phyloP scores from a whole-genome alignment of 2,329 filamentous ascomycete species.

The Aspergillus hortae region DNA sequence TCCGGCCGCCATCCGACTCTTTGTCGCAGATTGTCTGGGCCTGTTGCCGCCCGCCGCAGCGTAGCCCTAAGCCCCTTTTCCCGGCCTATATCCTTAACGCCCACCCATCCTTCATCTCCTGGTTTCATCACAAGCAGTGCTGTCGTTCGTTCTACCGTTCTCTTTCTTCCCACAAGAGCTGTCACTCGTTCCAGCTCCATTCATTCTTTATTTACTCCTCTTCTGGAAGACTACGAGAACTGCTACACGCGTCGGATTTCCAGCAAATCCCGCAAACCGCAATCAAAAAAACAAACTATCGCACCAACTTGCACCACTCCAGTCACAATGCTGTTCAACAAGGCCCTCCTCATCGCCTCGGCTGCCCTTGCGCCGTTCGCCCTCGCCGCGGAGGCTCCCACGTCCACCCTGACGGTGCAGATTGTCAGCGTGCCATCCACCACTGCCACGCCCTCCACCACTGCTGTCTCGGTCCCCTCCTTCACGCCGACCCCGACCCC shows the following conservation, averaged over 20 bases:
- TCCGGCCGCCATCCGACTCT: neutral
- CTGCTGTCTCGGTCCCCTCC: constrained; percentile 11
- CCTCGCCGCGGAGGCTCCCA: constrained; percentile 22
- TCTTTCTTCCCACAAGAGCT: constrained; percentile 23
- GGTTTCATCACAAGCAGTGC: constrained; percentile 14
- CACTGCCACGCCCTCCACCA: constrained; percentile 9
- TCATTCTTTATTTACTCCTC: constrained; percentile 23
- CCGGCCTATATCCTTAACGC: neutral
- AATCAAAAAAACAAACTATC: neutral
- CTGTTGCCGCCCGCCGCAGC: neutral
- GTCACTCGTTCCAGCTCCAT: constrained; percentile 32
- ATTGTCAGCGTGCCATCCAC: constrained; percentile 15
- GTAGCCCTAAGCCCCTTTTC: neutral
- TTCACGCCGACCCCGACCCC: constrained; percentile 8
- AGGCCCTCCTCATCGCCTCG: constrained; percentile 27
- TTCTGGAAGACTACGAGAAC: neutral
- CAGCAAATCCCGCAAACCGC: too few relatives aligned
- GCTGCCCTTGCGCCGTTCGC: constrained; percentile 27
- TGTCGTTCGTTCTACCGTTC: constrained; percentile 19
- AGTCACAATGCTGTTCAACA: constrained; percentile 32
- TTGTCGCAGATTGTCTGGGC: neutral
- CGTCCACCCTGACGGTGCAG: constrained; percentile 27
- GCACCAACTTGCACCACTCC: constrained; percentile 3
- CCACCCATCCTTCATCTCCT: constrained; percentile 1
- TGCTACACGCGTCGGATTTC: too few relatives aligned